Base-by-base conservation (phyloP, 495 filamentous ascomycete genomes). In the Parathielavia appendiculata region DNA sequence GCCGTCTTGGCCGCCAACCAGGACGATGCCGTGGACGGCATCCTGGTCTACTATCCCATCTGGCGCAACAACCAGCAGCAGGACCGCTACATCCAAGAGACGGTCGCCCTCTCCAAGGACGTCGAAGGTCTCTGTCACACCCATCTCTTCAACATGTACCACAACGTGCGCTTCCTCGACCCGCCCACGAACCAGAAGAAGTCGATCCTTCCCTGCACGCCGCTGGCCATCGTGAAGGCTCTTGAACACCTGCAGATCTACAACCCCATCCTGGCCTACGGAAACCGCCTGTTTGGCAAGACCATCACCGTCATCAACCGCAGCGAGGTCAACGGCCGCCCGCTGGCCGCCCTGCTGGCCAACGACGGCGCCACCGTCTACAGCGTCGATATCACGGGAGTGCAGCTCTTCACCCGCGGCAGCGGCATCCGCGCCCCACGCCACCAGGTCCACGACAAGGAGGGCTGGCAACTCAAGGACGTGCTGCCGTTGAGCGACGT, bases 71-170 rank as follows among this genome's bases (percentile, higher is more conserved):
- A 87, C 74, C 85, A 83, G 61, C 80, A 81, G 16, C 88, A 96
- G 65, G 93, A 98, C 71, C 84, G 86, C 65, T 96, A 97, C 72
- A 83, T 98, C 58, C 93, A 97, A 75, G 90, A 97, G 74, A 87
- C 95, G n/a, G 90, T 95, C 22, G 81, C 88, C 54, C 81, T 95
- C 47, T 71, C 77, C 69, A 98, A 98, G 74, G 93, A 98, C 63
- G 93, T 98, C 56, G 93, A 98, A 66, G 93, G 93, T 22, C 86
- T 98, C 53, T 91, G 86, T 63, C 92, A 97, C 70, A 85, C 81
- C 57, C 93, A 97, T 75, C 86, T 97, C 66, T 93, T 92, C 82
- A 98, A 98, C 80, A 95, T 98, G 90, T 98, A 97, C 78, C 88
- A 97, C 78, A 98, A 98, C 75, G 83, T 93, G 66, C 89, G 93